Percentiles rank a stretch among this genome's conserved stretches.
Evolutionary conservation across 345 rosid species (phyloP).

Genomic region (Ailanthus altissimus): DNA sequence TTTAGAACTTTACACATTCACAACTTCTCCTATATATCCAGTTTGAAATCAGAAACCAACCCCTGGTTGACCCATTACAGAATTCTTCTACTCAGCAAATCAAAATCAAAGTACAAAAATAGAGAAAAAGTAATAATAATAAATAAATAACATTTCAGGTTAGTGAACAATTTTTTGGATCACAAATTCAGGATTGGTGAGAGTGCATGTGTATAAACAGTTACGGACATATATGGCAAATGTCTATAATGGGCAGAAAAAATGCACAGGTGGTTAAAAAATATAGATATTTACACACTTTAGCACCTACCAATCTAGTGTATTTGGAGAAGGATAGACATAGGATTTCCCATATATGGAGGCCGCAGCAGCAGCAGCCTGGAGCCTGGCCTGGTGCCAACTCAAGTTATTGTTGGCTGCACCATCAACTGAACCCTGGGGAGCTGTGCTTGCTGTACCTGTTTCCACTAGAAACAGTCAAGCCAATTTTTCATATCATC

Average conservation of each 20-base stretch:
- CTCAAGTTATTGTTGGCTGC: slow-evolving; percentile 42
- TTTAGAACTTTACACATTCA: neutral
- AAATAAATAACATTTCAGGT: neutral
- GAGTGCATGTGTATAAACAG: neutral
- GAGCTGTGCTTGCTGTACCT: slow-evolving; percentile 48
- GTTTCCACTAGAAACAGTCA: slow-evolving; percentile 31
- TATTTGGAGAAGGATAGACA: slow-evolving; percentile 78
- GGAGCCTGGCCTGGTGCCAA: slow-evolving; percentile 73
- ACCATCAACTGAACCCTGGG: slow-evolving; percentile 50
- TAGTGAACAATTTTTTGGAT: neutral
- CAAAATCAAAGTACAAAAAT: neutral
- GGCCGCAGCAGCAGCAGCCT: slow-evolving; percentile 85
- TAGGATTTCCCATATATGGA: slow-evolving; percentile 74
- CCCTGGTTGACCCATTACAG: neutral
- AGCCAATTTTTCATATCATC: slow-evolving; percentile 3
- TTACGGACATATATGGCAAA: neutral
- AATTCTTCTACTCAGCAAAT: neutral
- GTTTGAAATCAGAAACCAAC: neutral
- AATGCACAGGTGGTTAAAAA: neutral
- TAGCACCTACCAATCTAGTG: slow-evolving; percentile 59
- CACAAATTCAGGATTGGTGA: neutral
- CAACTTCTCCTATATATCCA: neutral
- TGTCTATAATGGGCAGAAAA: neutral
- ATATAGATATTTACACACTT: neutral
- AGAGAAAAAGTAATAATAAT: too few relatives aligned